phyloP scores from a whole-genome alignment of 352 stramenopile genomes.

The Pythium dissotocum region DNA sequence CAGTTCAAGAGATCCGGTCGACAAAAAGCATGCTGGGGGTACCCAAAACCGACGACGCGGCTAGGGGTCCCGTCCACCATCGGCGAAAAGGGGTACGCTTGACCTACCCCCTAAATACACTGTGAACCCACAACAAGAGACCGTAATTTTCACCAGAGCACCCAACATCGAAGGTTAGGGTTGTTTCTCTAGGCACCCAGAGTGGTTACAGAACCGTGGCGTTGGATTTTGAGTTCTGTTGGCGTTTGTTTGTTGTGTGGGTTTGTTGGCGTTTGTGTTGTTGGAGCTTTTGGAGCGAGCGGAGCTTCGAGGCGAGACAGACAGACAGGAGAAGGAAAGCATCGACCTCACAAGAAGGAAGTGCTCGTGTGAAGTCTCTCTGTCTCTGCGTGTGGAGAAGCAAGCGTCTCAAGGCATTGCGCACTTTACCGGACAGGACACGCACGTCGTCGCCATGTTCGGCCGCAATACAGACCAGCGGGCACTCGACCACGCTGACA shows the following conservation, averaged over 20 bases:
- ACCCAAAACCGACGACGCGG: not conserved
- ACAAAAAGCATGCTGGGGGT: not conserved
- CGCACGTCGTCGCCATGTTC: constrained; percentile 41
- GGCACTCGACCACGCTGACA: constrained; percentile 30
- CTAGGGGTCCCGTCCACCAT: not conserved
- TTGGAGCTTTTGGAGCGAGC: not conserved
- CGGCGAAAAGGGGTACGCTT: constrained; percentile 1
- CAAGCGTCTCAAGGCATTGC: constrained; percentile 9
- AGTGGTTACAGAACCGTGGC: constrained; percentile 6
- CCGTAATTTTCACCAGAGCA: not conserved
- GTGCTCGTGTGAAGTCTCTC: not conserved
- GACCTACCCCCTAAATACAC: not conserved
- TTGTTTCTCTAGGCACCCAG: not conserved
- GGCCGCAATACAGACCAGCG: constrained; percentile 31
- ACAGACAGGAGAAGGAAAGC: constrained; percentile 1
- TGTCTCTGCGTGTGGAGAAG: constrained; percentile 6
- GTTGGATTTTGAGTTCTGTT: not conserved
- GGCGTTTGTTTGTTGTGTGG: not conserved
- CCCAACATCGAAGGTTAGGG: not conserved
- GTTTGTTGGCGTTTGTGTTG: constrained; percentile 6
- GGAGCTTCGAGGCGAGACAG: not conserved
- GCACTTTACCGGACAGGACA: constrained; percentile 26
- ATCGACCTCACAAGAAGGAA: not conserved
- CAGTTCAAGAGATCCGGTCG: not conserved
- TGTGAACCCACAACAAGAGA: not conserved